phyloP scores from a whole-genome alignment of 1,284 basidiomycete genomes.

The Leccinum pachyderme region DNA sequence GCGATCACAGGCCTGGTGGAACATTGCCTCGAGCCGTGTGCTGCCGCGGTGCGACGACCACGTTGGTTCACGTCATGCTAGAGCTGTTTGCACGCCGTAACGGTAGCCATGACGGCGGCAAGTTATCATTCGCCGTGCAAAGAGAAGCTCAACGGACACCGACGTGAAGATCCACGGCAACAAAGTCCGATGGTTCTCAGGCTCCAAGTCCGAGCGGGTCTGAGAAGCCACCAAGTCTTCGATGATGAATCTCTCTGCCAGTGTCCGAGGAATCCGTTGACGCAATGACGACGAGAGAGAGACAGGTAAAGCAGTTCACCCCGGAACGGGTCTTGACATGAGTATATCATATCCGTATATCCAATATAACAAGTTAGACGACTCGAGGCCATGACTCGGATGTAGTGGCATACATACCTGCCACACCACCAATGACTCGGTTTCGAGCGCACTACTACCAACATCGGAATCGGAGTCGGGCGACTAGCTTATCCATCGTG shows the following conservation, averaged over 20 bases:
- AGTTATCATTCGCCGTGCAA: neutral
- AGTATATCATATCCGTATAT: neutral
- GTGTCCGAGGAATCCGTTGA: neutral
- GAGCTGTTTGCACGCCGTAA: neutral
- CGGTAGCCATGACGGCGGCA: neutral
- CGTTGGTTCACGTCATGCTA: neutral
- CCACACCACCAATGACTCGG: neutral
- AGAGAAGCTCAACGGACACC: neutral
- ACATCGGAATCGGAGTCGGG: neutral
- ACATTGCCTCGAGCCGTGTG: neutral
- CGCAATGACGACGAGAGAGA: neutral
- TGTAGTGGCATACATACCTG: neutral
- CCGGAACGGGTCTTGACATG: neutral
- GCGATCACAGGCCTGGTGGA: neutral
- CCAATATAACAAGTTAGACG: neutral
- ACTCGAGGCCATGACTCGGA: neutral
- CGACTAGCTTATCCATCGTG: neutral
- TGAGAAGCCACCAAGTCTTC: neutral
- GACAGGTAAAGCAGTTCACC: neutral
- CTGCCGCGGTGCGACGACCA: neutral
- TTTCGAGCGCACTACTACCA: neutral
- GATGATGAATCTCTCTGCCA: neutral
- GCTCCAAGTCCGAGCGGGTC: neutral
- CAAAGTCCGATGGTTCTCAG: neutral
- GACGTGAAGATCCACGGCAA: neutral